Conservation (phyloP, 495 filamentous ascomycete genomes). For the Hypoxylon rickii region DNA sequence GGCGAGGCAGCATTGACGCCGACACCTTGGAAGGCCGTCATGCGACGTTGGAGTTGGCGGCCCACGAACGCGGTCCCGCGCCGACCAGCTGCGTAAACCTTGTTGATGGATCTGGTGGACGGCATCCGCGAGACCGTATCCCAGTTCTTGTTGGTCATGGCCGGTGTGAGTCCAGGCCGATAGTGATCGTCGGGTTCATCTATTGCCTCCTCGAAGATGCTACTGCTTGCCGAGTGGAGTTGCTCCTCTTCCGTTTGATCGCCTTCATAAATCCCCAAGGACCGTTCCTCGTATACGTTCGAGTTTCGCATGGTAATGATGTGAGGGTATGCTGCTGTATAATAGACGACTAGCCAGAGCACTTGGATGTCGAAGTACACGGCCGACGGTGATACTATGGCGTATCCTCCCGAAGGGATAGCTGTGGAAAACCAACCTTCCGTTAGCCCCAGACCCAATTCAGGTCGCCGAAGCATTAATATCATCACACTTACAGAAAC, state of each 20-base stretch:
- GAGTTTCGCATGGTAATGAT: slow-evolving; percentile 65
- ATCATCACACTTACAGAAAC: slow-evolving; percentile 45
- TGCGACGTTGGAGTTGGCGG: slow-evolving; percentile 31
- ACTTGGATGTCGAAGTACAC: slow-evolving; percentile 69
- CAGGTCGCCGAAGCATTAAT: background rate
- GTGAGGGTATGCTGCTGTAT: slow-evolving; percentile 69
- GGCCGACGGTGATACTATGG: slow-evolving; percentile 69
- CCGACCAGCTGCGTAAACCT: slow-evolving; percentile 28
- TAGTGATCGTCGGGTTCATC: slow-evolving; percentile 12
- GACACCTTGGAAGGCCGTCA: slow-evolving; percentile 35
- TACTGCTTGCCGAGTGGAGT: slow-evolving; percentile 32
- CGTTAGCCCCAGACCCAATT: slow-evolving; percentile 5
- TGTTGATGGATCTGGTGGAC: slow-evolving; percentile 26
- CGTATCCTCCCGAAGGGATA: slow-evolving; percentile 76
- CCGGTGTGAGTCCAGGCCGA: slow-evolving; percentile 18
- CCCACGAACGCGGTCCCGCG: slow-evolving; percentile 37
- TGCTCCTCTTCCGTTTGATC: slow-evolving; percentile 46
- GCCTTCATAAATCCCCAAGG: slow-evolving; percentile 61
- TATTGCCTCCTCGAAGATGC: slow-evolving; percentile 28
- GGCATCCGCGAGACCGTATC: slow-evolving; percentile 21
- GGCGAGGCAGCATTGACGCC: slow-evolving; percentile 22
- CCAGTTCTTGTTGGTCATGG: slow-evolving; percentile 18
- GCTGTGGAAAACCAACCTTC: slow-evolving; percentile 41
- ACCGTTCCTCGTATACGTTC: slow-evolving; percentile 62
- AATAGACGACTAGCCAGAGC: slow-evolving; percentile 81